These are phyloP conservation scores for Tieghemiomyces parasiticus DNA, from an alignment of 192 early-diverging fungal species.

Conservation along the genomic window DNA sequence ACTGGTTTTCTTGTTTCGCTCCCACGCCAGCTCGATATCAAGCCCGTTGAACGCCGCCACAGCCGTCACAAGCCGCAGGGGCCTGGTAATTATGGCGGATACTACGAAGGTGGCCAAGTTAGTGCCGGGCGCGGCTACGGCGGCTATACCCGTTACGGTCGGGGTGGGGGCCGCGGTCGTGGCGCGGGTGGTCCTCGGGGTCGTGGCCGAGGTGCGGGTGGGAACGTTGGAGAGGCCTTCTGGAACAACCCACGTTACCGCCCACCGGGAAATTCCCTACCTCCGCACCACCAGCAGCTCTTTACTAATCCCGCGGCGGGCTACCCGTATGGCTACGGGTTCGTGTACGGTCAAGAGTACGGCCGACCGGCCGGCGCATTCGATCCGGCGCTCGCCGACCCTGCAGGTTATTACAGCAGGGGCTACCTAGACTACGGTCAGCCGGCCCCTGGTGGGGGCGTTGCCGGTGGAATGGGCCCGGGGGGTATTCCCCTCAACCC, in stretches of 20 bases:
- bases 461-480: too few relatives aligned
- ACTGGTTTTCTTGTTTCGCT: conserved; percentile 12
- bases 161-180: conserved; percentile 13
- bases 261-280: background rate
- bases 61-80: conserved; percentile 1
- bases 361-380: background rate
- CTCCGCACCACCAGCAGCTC: too few relatives aligned
- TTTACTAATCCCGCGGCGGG: background rate
- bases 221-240: background rate
- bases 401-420: background rate
- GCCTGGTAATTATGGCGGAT: conserved; percentile 16
- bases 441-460: too few relatives aligned
- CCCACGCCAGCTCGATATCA: conserved; percentile 12
- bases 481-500: too few relatives aligned
- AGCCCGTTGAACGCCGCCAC: background rate
- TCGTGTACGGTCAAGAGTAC: background rate
- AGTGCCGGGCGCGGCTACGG: conserved; percentile 17
- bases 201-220: background rate
- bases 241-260: background rate
- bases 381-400: background rate
- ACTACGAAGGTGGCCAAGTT: conserved; percentile 22
- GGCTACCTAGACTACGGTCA: too few relatives aligned
- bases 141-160: conserved; percentile 16
- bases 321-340: background rate
- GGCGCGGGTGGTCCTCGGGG: conserved; percentile 6